phyloP scores from a whole-genome alignment of 352 stramenopile genomes.

The Pythium insidiosum region DNA sequence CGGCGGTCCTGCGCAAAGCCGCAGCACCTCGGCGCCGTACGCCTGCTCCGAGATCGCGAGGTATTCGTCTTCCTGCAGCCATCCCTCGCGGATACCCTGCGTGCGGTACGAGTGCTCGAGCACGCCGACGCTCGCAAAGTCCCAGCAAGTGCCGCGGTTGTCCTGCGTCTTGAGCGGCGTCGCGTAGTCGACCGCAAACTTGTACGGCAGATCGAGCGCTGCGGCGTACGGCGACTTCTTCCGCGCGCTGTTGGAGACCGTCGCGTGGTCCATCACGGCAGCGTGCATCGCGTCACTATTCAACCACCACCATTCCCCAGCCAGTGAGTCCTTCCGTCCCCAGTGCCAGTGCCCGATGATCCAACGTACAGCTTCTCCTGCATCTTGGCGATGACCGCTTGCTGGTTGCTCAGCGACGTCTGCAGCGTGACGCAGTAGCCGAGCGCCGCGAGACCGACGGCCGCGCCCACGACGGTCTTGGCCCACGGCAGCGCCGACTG shows the following conservation, averaged over 20 bases:
- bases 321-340: background rate
- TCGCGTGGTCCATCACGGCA: conserved; percentile 16
- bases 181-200: conserved; percentile 43
- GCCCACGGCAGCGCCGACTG: no score
- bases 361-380: conserved; percentile 40
- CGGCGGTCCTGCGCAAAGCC: conserved; percentile 35
- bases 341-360: no score
- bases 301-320: background rate
- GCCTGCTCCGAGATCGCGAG: conserved; percentile 56
- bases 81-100: conserved; percentile 42
- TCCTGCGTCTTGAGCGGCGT: conserved; percentile 68
- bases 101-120: conserved; percentile 61
- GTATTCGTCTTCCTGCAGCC: conserved; percentile 43
- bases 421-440: conserved; percentile 30
- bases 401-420: conserved; percentile 25
- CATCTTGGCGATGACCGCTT: conserved; percentile 26
- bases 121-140: conserved; percentile 53
- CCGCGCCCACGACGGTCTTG: conserved; percentile 24
- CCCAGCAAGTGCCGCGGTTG: conserved; percentile 59
- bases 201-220: conserved; percentile 43
- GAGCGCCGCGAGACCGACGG: conserved; percentile 21
- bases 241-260: conserved; percentile 13
- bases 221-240: conserved; percentile 7
- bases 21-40: conserved; percentile 50
- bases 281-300: conserved; percentile 41